Conservation (phyloP, 164 flowering plant genomes). For the Macadamia integrifolia region DNA sequence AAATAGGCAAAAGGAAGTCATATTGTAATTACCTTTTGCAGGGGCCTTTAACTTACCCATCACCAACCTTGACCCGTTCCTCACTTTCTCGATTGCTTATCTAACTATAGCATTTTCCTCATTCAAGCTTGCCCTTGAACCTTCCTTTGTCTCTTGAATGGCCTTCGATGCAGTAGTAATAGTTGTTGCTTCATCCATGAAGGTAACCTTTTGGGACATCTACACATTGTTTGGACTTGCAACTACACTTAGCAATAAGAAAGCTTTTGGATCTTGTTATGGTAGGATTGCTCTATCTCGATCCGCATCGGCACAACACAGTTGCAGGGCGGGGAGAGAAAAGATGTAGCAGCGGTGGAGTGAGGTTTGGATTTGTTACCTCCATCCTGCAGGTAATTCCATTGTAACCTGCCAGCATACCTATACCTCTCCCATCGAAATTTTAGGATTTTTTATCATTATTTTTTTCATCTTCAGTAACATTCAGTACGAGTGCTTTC, state of each 20-base stretch:
- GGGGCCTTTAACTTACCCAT: slow-evolving; percentile 82
- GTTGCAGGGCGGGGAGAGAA: no score
- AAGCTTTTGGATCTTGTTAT: slow-evolving; percentile 45
- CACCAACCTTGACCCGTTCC: slow-evolving; percentile 62
- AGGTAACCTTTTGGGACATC: slow-evolving; percentile 79
- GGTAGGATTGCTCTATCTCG: slow-evolving; percentile 25
- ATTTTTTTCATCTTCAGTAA: no score
- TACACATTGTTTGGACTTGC: slow-evolving; percentile 53
- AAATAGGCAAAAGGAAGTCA: slow-evolving; percentile 67
- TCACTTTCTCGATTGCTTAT: slow-evolving; percentile 73
- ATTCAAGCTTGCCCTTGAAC: slow-evolving; percentile 52
- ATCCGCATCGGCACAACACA: no score
- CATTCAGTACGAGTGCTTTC: no score
- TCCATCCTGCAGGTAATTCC: no score
- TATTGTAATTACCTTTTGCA: slow-evolving; percentile 71
- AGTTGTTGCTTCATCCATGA: slow-evolving; percentile 83
- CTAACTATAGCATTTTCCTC: slow-evolving; percentile 51
- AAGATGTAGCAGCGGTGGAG: no score
- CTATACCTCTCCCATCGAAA: no score
- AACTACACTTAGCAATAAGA: no score
- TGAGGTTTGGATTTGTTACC: no score
- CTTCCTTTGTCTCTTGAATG: slow-evolving; percentile 69
- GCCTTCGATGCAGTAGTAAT: slow-evolving; percentile 70
- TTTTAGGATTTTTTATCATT: no score
- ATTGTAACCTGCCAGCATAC: no score